These are phyloP conservation scores for Carallia brachiata DNA, from an alignment of 345 rosid genomes.

Conservation along the genomic window DNA sequence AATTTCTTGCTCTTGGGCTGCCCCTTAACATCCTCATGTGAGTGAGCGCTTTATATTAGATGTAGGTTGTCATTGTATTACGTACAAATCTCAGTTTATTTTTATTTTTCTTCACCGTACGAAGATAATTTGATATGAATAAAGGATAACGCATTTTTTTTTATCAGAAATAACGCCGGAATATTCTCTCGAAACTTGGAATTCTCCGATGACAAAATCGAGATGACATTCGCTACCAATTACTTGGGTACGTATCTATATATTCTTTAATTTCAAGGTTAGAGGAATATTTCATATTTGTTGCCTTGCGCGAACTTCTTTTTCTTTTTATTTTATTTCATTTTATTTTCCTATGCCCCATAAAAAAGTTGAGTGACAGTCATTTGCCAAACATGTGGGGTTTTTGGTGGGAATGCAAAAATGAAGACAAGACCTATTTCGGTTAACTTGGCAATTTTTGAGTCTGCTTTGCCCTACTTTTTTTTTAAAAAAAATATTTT, in stretches of 20 bases:
- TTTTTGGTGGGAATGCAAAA: no score
- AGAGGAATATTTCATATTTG: no score
- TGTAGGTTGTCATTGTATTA: not conserved
- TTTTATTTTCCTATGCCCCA: no score
- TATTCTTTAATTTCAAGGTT: not conserved
- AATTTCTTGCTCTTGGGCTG: slow-evolving; percentile 61
- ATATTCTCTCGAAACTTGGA: slow-evolving; percentile 73
- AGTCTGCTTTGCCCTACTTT: no score
- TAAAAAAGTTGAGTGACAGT: no score
- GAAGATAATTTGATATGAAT: not conserved
- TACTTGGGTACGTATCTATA: slow-evolving; percentile 55
- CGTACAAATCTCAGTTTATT: not conserved
- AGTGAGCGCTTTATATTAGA: slow-evolving; percentile 24
- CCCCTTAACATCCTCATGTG: slow-evolving; percentile 90
- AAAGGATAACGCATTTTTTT: not conserved
- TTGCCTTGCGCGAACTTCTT: no score
- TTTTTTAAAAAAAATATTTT: no score
- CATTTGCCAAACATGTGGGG: no score
- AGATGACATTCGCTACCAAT: slow-evolving; percentile 92
- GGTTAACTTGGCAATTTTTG: no score
- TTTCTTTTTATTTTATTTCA: no score
- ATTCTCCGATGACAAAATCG: slow-evolving; percentile 91
- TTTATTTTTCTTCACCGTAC: not conserved
- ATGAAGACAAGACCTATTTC: no score
- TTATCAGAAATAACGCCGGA: slow-evolving; percentile 90